Conservation (phyloP, 352 stramenopile genomes). For the Phytophthora lateralis region DNA sequence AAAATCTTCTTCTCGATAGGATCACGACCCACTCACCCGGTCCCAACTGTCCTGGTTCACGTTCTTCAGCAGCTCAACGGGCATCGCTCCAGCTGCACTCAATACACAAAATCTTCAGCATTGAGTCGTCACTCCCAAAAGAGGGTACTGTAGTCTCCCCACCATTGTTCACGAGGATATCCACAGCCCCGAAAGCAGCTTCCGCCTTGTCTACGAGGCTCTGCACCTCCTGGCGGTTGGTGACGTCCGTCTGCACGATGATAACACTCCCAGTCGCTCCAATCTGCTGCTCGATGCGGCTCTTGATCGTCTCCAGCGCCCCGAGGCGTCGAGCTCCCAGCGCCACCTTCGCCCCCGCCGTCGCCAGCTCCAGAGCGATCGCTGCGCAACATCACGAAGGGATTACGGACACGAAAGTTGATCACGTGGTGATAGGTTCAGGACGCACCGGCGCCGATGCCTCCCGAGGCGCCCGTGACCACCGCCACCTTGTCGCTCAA, state of each 20-base stretch:
- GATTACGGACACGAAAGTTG: background rate
- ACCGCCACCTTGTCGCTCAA: conserved; percentile 84
- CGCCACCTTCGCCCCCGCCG: conserved; percentile 77
- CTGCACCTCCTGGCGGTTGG: conserved; percentile 68
- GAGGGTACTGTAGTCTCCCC: background rate
- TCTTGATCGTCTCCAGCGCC: conserved; percentile 55
- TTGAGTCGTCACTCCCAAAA: background rate
- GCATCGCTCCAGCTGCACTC: conserved; percentile 89
- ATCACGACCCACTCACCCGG: conserved; percentile 21
- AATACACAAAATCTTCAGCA: background rate
- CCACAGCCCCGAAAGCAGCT: conserved; percentile 66
- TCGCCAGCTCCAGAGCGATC: conserved; percentile 77
- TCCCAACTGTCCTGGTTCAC: conserved; percentile 93
- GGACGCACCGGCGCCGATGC: conserved; percentile 74
- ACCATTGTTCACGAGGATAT: conserved; percentile 93
- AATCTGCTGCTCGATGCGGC: conserved; percentile 35
- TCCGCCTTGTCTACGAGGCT: conserved; percentile 64
- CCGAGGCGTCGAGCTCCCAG: conserved; percentile 80
- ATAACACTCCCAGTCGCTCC: conserved; percentile 40
- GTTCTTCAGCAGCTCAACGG: conserved; percentile 92
- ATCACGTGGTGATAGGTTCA: background rate
- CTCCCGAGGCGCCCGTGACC: conserved; percentile 88
- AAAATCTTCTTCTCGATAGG: background rate
- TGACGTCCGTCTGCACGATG: conserved; percentile 68
- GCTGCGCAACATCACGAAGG: conserved; percentile 19